Base-by-base conservation (phyloP, 768 basidiomycete species). In the Tephrocybe sp. region DNA sequence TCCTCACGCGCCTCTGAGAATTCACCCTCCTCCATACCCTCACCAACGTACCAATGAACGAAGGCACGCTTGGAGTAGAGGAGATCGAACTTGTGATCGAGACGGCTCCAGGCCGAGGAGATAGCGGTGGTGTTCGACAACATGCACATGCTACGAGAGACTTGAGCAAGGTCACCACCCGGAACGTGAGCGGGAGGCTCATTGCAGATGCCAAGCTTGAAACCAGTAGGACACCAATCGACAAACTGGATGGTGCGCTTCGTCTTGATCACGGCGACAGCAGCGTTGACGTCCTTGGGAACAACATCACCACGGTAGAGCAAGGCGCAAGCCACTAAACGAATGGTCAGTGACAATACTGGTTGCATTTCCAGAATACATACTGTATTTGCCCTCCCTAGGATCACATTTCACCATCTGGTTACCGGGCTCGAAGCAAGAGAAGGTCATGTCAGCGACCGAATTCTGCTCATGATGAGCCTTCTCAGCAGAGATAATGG, bases 21-120 rank as follows among this genome's bases (percentile, higher is more conserved):
- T 75, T 99, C 96, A 68, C 96, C 96, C 81, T 83, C 96, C 68
- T 98, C 96, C 96, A 98, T 98, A 77, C 96, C 96, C 74, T 98
- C 95, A 66, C 95, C 95, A 56, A 97, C 95, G 64, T 95, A 96
- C 93, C 92, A 89, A 70, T 90, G 87, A n/a, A 89, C 87, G 58
- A 92, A 92, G 49, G 91, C 91, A 66, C 90, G 90, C 72, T 92
- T 97, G 57, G 94, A 95, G 79, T 96, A 98, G 68, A 98, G 84
- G 62, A 98, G 82, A 67, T 98, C 96, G 70, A 98, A 98, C 71
- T 98, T 98, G 78, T 97, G 88, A 73, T 98, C 96, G 5, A 63
- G 82, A 60, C 94, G 89, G 61, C 84, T 84, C 96, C 96, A 98
- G 5, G 96, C 96, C 46, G 87, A 79, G 43, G 93, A 93, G 70